phyloP scores from a whole-genome alignment of 2,329 filamentous ascomycete genomes.

The Xylariaceae sp. region DNA sequence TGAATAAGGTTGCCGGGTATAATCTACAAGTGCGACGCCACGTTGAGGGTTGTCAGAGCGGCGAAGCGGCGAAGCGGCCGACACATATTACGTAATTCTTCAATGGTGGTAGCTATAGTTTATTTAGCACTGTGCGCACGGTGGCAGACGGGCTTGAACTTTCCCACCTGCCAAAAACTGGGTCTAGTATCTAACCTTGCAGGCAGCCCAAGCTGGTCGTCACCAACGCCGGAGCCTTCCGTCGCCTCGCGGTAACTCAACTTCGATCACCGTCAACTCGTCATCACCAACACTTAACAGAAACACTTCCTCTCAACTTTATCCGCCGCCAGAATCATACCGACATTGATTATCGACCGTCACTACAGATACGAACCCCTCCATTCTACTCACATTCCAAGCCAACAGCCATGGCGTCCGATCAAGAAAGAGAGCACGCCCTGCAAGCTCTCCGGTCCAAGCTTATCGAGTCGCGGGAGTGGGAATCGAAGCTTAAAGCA shows the following conservation, averaged over 20 bases:
- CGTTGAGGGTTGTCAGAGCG: not conserved
- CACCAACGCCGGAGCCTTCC: constrained; percentile 17
- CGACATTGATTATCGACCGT: not conserved
- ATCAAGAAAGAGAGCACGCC: constrained; percentile 60
- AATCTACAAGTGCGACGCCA: not conserved
- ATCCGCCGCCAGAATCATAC: not conserved
- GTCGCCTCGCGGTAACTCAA: constrained; percentile 5
- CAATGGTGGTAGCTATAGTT: not conserved
- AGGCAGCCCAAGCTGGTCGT: constrained; percentile 25
- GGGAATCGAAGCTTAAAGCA: constrained; percentile 95
- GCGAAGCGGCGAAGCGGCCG: not conserved
- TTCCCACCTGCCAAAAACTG: constrained; percentile 1
- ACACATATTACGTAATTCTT: no score
- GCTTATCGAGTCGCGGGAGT: constrained; percentile 92
- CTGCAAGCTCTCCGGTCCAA: constrained; percentile 73
- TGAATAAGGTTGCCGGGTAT: not conserved
- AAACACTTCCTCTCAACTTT: not conserved
- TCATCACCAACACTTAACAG: not conserved
- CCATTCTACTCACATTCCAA: constrained; percentile 6
- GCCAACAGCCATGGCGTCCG: constrained; percentile 41
- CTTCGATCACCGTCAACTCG: not conserved
- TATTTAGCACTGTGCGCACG: not conserved
- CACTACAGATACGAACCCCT: not conserved
- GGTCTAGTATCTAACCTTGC: constrained; percentile 12
- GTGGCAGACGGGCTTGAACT: not conserved